Base-by-base conservation (phyloP, 441 rosid genomes). In the Aleurites moluccanus region DNA sequence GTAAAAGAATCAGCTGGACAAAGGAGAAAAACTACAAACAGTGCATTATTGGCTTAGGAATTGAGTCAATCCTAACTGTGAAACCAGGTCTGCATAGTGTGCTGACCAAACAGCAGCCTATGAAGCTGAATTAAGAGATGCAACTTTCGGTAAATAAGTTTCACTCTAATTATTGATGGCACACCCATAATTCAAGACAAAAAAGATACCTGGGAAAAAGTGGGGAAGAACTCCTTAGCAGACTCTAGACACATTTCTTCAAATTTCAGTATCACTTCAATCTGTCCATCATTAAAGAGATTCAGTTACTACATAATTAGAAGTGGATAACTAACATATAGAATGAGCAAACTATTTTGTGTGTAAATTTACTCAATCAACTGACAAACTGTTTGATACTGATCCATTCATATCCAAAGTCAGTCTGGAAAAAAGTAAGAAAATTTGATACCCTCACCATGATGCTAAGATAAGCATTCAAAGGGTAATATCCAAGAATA, bases 181-280 rank as follows among this genome's bases (percentile, higher is more conserved):
- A 44, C 47, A 13, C 27, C 66, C 50, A 67, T 9, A 79, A 78
- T 47, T 23, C 35, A 59, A 50, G 82, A 47, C 33, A 64, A 61
- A 10, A 13, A 75, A 73, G 56, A 23, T 86, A 92, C 97, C 92
- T 75, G 83, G 4, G 86, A 53, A 82, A 96, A 96, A 81, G 85
- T 75, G 64, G 89, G 87, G 3, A 90, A 81, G 61, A 93, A 78
- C 79, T 92, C 98, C 83, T 75, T 96, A 0, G 76, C 86, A 70
- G 94, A 88, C 81, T 93, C 98, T 42, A 86, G 81, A 82, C 98
- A 96, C 83, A 92, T 91, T 81, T 96, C 98, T 88, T 96, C 97
- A 64, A 93, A 89, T 82, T 90, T 96, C 88, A 93, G 77, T 53
- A 96, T 91, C 75, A 96, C 91, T 80, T 96, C 99, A 80, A 96